A percentile compares a stretch with the other conserved stretches of the same genome.
Evolutionary conservation across 768 basidiomycete species (phyloP).

Genomic region (Pisolithus microcarpus): DNA sequence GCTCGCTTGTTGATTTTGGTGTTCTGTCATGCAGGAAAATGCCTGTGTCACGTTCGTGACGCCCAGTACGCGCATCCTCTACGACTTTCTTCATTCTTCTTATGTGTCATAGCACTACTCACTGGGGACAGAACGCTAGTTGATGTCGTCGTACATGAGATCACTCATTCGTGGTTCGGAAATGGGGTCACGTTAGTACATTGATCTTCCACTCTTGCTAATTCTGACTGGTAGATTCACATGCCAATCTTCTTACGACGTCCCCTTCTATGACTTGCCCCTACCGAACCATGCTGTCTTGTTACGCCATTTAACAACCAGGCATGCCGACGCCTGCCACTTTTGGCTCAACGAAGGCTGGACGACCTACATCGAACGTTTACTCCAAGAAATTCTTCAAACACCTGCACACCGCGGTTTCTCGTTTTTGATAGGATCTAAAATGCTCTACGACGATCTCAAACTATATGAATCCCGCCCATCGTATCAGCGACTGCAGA

Average conservation of each 20-base stretch:
- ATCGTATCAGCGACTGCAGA: constrained; percentile 71
- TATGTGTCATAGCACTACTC: constrained; percentile 50
- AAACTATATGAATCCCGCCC: constrained; percentile 51
- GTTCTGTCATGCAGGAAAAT: constrained; percentile 56
- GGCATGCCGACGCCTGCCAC: constrained; percentile 66
- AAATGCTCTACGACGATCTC: constrained; percentile 65
- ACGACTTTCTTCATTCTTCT: neutral
- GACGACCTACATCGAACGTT: constrained; percentile 89
- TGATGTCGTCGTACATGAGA: constrained; percentile 84
- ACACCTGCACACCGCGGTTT: constrained; percentile 75
- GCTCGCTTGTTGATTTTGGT: too few relatives aligned
- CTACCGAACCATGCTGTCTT: too few relatives aligned
- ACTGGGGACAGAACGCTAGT: constrained; percentile 83
- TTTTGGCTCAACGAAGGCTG: constrained; percentile 93
- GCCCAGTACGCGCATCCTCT: constrained; percentile 48
- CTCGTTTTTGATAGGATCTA: constrained; percentile 69
- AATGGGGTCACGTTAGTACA: constrained; percentile 69
- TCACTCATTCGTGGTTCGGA: constrained; percentile 88
- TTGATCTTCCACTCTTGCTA: neutral
- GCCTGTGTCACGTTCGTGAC: constrained; percentile 84
- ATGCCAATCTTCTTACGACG: neutral
- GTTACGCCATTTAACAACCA: constrained; percentile 11
- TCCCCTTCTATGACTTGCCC: too few relatives aligned
- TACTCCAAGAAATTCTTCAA: constrained; percentile 64
- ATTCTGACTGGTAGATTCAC: constrained; percentile 1